A percentile compares a stretch with the other conserved stretches of the same genome.
Conservation (phyloP, 2,329 filamentous ascomycete species). For the Pseudopyrenochaeta lycopersici region DNA sequence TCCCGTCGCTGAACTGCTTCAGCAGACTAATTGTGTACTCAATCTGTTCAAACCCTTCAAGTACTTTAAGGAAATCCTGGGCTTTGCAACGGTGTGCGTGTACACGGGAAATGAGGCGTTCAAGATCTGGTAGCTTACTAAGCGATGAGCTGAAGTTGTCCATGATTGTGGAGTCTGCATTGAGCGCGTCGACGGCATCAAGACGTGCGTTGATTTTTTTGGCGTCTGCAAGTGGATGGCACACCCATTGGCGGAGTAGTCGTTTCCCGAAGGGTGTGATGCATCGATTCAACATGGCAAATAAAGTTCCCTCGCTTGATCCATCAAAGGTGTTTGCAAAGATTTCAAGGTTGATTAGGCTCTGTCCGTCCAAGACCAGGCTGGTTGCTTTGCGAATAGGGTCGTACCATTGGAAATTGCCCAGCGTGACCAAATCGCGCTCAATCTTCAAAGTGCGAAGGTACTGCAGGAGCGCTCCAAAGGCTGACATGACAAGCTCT, state of each 20-base stretch:
- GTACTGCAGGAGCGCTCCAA: constrained; percentile 89
- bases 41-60: constrained; percentile 98
- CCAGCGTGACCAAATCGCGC: constrained; percentile 82
- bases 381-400: constrained; percentile 92
- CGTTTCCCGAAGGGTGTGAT: constrained; percentile 97
- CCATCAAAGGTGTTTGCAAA: constrained; percentile 94
- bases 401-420: constrained; percentile 90
- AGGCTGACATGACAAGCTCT: constrained; percentile 85
- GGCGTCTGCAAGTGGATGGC: constrained; percentile 89
- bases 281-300: constrained; percentile 89
- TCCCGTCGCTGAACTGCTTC: constrained; percentile 75
- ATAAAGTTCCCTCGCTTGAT: constrained; percentile 84
- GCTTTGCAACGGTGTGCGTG: constrained; percentile 91
- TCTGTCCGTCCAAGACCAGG: constrained; percentile 92
- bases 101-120: constrained; percentile 91
- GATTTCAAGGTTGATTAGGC: constrained; percentile 95
- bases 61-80: constrained; percentile 90
- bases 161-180: constrained; percentile 79
- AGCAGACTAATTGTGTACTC: constrained; percentile 91
- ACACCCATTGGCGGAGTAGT: constrained; percentile 95
- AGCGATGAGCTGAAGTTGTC: constrained; percentile 90
- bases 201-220: constrained; percentile 90
- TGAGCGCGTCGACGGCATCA: constrained; percentile 92
- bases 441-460: constrained; percentile 86
- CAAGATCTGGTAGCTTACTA: constrained; percentile 90